Base-by-base conservation (phyloP, 345 rosid genomes). In the Syzygium aqueum region DNA sequence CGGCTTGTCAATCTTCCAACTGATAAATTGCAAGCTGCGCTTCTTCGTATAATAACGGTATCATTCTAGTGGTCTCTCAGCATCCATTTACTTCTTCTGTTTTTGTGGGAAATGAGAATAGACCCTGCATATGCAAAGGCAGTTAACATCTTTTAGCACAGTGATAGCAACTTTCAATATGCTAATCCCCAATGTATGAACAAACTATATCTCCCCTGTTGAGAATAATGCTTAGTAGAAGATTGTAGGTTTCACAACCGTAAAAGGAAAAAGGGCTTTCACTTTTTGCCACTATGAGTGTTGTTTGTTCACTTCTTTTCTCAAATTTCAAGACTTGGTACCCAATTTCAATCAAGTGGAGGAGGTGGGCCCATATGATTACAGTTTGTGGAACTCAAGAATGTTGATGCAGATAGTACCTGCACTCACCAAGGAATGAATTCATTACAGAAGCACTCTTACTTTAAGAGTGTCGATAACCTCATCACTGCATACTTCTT, bases 11-110 rank as follows among this genome's bases (percentile, higher is more conserved):
- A 93, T 93, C 99, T 97, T 93, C 92, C 94, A 52, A 90, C 86
- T 85, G 99, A 94, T 53, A 96, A 94, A 90, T 96, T 96, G 91
- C 99, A 95, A 91, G 92, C 90, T 87, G 98, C 94, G 85, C 96
- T 97, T 90, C 87, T 93, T 88, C 95, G 94, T 88, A 84, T 93
- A 78, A 91, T 96, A 86, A 97, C 94, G 99, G 99, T 97, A 94
- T 90, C 88, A 52, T 28, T 33, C 57, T 50, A 33, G 22, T 53
- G 57, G 52, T 50, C 16, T 2, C 43, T 37, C 57, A 33, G 43
- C 43, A 51, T 46, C 40, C 52, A 51, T 84, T 28, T 87, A 85
- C 73, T 77, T 77, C 52, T 56, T 87, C 82, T 73, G 49, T 37
- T 73, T 73, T 73, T 73, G 82, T 73, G 82, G 77, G 82, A 11